A percentile compares a stretch with the other conserved stretches of the same genome.
Evolutionary conservation across 768 basidiomycete species (phyloP).

Genomic region (Termitomyces titanicus): DNA sequence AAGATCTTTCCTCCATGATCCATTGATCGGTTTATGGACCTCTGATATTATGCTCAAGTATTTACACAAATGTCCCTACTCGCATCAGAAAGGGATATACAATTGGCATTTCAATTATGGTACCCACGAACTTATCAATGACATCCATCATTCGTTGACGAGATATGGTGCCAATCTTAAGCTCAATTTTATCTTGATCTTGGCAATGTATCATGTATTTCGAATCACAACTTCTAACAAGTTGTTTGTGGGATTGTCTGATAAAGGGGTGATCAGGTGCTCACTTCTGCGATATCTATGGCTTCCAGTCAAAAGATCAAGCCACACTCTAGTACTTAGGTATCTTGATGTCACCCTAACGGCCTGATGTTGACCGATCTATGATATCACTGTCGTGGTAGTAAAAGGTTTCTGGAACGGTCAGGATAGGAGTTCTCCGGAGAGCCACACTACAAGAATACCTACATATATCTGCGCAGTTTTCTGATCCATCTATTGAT

Average conservation of each 20-base stretch:
- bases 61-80: background rate
- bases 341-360: background rate
- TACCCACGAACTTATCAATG: no score
- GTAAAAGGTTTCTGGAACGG: background rate
- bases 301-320: background rate
- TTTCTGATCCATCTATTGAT: background rate
- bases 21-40: background rate
- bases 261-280: background rate
- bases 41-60: background rate
- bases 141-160: background rate
- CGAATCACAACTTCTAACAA: background rate
- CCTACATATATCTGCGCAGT: no score
- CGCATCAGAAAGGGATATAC: background rate
- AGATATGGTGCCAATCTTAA: background rate
- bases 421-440: background rate
- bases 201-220: background rate
- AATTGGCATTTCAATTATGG: background rate
- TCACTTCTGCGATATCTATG: no score
- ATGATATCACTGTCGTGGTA: no score
- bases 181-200: background rate
- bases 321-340: no score
- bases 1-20: background rate
- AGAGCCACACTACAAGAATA: background rate
- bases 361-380: background rate
- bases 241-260: background rate